Conservation (phyloP, 371 early-diverging fungal species). For the Nosema granulosis region DNA sequence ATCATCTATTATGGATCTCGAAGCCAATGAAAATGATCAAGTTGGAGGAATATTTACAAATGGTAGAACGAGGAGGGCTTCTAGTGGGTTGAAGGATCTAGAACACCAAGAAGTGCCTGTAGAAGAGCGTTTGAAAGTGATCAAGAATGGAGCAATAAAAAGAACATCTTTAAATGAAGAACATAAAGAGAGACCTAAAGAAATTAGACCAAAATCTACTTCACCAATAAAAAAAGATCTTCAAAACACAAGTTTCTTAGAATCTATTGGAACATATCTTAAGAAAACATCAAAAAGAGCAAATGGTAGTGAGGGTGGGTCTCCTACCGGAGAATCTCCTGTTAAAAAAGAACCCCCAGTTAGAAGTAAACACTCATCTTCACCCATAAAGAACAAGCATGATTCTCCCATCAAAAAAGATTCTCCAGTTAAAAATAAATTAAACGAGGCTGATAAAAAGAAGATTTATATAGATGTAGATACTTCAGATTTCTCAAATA, state of each 20-base stretch:
- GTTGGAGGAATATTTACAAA: not conserved
- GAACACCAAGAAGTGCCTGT: too few species aligned
- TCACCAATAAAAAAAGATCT: not conserved
- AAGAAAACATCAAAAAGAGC: not conserved
- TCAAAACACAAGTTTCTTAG: not conserved
- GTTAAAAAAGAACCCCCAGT: not conserved
- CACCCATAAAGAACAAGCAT: not conserved
- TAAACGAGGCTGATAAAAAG: not conserved
- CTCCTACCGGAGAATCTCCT: not conserved
- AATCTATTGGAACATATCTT: not conserved
- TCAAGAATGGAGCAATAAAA: too few species aligned
- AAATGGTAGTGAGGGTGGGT: not conserved
- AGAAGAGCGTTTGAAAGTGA: too few species aligned
- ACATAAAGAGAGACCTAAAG: too few species aligned
- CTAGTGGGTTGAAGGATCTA: too few species aligned
- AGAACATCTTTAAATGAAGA: too few species aligned
- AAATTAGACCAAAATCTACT: constrained; percentile 4
- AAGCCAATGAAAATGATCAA: not conserved
- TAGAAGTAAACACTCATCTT: not conserved
- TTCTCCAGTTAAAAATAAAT: too few species aligned
- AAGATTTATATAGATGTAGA: not conserved
- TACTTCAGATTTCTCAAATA: not conserved
- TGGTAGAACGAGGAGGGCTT: too few species aligned
- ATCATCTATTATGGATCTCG: not conserved
- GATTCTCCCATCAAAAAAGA: too few species aligned